phyloP scores from a whole-genome alignment of 768 basidiomycete species.

The Boletus sensibilis region DNA sequence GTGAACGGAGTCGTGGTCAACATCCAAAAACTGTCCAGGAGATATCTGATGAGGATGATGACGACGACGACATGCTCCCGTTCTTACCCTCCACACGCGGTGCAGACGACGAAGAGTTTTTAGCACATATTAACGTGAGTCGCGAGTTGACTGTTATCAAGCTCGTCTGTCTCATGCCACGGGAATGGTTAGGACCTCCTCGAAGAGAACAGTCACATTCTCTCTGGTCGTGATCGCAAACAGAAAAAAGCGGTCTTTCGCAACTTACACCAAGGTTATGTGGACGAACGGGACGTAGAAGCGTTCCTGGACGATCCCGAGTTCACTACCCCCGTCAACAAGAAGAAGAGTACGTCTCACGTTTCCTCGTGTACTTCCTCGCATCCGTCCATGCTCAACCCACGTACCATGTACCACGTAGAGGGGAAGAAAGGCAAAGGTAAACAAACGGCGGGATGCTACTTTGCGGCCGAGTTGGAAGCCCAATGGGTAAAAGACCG shows the following conservation, averaged over 20 bases:
- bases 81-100: conserved; percentile 37
- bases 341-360: conserved; percentile 51
- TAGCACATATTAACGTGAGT: conserved; percentile 54
- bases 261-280: conserved; percentile 56
- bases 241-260: conserved; percentile 56
- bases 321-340: conserved; percentile 24
- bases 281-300: conserved; percentile 41
- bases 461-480: conserved; percentile 56
- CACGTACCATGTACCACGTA: not conserved
- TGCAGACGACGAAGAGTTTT: conserved; percentile 58
- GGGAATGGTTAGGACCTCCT: conserved; percentile 59
- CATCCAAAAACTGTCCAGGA: conserved; percentile 10
- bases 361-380: not conserved
- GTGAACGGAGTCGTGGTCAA: conserved; percentile 23
- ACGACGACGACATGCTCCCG: conserved; percentile 20
- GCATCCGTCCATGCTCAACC: not conserved
- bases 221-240: conserved; percentile 46
- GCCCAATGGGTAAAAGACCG: conserved; percentile 82
- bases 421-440: conserved; percentile 35
- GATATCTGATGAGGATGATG: conserved; percentile 29
- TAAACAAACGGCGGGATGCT: not conserved
- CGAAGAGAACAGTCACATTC: conserved; percentile 55
- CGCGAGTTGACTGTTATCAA: not conserved
- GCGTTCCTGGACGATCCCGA: conserved; percentile 27
- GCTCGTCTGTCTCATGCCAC: not conserved